Conservation (phyloP, 2,329 filamentous ascomycete species). For the Elsinoe necatrix region DNA sequence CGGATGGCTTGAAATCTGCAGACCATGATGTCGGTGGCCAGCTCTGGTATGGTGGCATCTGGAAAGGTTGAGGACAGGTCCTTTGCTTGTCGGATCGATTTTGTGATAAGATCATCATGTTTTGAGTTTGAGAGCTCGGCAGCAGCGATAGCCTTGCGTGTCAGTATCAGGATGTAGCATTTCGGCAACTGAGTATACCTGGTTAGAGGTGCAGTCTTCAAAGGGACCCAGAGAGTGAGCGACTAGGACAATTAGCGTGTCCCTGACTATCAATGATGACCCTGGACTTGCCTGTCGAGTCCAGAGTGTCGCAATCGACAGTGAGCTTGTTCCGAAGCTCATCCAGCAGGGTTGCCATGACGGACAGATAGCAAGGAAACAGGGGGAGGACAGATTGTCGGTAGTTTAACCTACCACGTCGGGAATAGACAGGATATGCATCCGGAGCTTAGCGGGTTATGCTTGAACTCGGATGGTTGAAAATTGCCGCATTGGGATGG, state of each 20-base stretch:
- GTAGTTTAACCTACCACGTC: background rate
- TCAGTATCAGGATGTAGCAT: background rate
- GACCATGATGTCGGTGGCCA: conserved; percentile 18
- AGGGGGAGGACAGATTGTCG: background rate
- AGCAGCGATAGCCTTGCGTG: conserved; percentile 16
- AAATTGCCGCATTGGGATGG: conserved; percentile 7
- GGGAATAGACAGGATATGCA: conserved; percentile 1
- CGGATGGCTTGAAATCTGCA: conserved; percentile 6
- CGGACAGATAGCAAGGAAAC: background rate
- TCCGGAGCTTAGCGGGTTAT: background rate
- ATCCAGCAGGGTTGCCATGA: conserved; percentile 9
- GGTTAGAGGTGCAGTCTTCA: conserved; percentile 19
- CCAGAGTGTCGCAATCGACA: conserved; percentile 18
- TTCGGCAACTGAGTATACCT: background rate
- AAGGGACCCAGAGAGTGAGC: conserved; percentile 18
- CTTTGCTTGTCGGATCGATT: conserved; percentile 15
- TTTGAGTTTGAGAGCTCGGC: conserved; percentile 15
- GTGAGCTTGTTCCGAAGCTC: conserved; percentile 15
- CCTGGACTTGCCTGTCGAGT: conserved; percentile 14
- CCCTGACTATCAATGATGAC: background rate
- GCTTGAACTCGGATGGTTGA: conserved; percentile 4
- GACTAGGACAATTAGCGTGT: background rate
- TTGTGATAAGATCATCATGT: conserved; percentile 12
- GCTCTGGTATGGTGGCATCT: conserved; percentile 15
- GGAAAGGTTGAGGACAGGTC: conserved; percentile 9